Evolutionary conservation across 1,284 basidiomycete species (phyloP).

Genomic region (Thecaphora frezii): DNA sequence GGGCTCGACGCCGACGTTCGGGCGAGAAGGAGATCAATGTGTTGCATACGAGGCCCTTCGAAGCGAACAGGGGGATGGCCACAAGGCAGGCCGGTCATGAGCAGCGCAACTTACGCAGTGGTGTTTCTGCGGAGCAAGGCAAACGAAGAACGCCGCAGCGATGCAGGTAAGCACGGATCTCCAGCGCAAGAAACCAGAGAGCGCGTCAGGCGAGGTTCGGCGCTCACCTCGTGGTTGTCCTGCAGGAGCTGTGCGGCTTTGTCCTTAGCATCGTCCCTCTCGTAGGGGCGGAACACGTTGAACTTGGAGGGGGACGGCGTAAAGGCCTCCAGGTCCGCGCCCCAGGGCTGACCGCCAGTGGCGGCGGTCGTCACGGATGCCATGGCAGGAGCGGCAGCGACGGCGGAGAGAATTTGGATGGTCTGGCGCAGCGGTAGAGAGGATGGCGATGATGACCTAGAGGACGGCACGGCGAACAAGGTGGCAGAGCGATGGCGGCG

Average conservation of each 20-base stretch:
- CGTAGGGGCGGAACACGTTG: not conserved
- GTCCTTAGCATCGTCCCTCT: not conserved
- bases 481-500: too few species aligned
- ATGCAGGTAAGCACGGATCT: not conserved
- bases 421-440: too few species aligned
- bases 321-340: too few species aligned
- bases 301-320: not conserved
- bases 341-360: too few species aligned
- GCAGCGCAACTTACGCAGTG: not conserved
- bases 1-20: not conserved
- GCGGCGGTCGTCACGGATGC: too few species aligned
- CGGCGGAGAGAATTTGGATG: too few species aligned
- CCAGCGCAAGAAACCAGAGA: not conserved
- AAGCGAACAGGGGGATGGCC: not conserved
- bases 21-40: not conserved
- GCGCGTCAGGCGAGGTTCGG: too few species aligned
- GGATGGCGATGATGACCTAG: too few species aligned
- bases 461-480: too few species aligned
- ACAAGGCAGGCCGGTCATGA: not conserved
- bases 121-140: not conserved
- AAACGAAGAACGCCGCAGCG: not conserved
- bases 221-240: constrained; percentile 1
- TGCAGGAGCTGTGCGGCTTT: not conserved
- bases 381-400: too few species aligned
- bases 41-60: not conserved